Conservation (phyloP, 768 basidiomycete species). For the Amanita fuliginea region DNA sequence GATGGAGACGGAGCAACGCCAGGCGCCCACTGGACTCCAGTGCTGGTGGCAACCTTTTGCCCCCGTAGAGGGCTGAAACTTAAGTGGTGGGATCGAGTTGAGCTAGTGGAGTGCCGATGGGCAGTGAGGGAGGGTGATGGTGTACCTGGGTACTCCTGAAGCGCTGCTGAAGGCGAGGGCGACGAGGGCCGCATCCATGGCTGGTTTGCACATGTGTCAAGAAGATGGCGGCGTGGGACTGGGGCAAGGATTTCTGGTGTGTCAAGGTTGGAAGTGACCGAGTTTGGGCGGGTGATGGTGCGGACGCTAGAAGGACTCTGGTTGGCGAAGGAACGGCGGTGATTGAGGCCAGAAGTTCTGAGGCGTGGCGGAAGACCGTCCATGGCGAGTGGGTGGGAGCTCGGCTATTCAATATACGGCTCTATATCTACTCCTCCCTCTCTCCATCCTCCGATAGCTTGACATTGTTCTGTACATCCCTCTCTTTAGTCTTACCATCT, state of each 20-base stretch:
- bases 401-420: background rate
- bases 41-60: constrained; percentile 13
- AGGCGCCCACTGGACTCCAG: constrained; percentile 1
- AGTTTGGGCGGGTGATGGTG: constrained; percentile 1
- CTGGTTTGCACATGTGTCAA: constrained; percentile 48
- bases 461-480: constrained; percentile 47
- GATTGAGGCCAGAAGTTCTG: constrained; percentile 21
- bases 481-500: background rate
- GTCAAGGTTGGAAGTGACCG: background rate
- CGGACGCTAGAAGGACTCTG: constrained; percentile 16
- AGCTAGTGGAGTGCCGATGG: constrained; percentile 10
- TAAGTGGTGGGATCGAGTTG: constrained; percentile 8
- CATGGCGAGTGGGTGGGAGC: constrained; percentile 12
- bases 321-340: constrained; percentile 17
- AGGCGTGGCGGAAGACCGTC: constrained; percentile 28
- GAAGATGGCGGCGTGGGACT: constrained; percentile 52
- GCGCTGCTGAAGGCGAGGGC: constrained; percentile 33
- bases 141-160: constrained; percentile 5
- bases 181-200: constrained; percentile 41
- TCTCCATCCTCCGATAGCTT: constrained; percentile 76
- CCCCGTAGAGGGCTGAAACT: constrained; percentile 37
- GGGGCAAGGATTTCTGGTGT: constrained; percentile 41
- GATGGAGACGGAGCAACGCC: background rate
- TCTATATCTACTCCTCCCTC: constrained; percentile 33
- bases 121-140: constrained; percentile 3